Percentiles rank a stretch among this genome's conserved stretches.
These are phyloP conservation scores for Cucurbita argyrosperma DNA, from an alignment of 306 rosid species.

Conservation along the genomic window DNA sequence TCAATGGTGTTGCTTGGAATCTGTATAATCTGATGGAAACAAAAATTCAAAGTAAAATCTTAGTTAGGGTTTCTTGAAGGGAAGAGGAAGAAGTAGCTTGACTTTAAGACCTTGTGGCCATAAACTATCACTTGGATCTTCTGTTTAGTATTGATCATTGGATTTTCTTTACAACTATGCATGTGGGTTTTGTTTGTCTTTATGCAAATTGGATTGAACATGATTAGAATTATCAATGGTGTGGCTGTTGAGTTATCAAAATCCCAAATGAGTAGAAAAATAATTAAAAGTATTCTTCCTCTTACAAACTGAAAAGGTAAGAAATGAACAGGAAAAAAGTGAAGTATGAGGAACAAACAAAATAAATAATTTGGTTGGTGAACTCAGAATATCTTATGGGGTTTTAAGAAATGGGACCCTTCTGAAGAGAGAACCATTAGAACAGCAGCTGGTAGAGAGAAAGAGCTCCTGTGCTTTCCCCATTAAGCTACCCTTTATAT, in stretches of 20 bases:
- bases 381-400: neutral
- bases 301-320: neutral
- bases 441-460: conserved; percentile 6
- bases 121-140: neutral
- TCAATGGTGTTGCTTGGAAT: neutral
- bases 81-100: neutral
- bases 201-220: neutral
- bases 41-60: neutral
- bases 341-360: neutral
- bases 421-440: neutral
- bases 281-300: no score
- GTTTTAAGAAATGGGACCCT: neutral
- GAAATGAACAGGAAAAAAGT: neutral
- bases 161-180: neutral
- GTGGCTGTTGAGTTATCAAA: neutral
- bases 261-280: neutral
- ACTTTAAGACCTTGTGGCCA: neutral
- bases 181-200: neutral
- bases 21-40: neutral
- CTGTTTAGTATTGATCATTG: neutral
- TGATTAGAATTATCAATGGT: neutral
- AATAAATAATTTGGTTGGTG: conserved; percentile 8
- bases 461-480: neutral
- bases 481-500: neutral
- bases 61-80: neutral